These are phyloP conservation scores for Colletotrichum sp. DNA, from an alignment of 2,329 filamentous ascomycete genomes.

Conservation along the genomic window DNA sequence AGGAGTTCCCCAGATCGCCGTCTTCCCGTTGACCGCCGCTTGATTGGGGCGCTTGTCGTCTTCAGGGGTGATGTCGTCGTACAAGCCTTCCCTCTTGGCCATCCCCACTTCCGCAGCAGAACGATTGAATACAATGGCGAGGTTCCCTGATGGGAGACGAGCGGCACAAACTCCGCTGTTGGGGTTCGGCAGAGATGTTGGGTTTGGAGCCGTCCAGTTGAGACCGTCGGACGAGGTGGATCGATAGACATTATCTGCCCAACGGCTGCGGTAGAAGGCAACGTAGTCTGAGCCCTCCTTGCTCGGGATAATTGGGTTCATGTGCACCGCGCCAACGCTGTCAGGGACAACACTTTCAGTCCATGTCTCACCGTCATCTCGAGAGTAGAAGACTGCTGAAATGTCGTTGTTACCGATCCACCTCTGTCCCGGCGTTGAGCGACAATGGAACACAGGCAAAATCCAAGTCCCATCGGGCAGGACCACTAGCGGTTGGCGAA, in stretches of 20 bases:
- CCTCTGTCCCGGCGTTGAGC: conserved; percentile 40
- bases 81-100: conserved; percentile 42
- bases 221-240: conserved; percentile 44
- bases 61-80: conserved; percentile 48
- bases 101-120: conserved; percentile 36
- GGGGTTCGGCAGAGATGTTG: conserved; percentile 45
- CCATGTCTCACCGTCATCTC: conserved; percentile 44
- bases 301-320: conserved; percentile 41
- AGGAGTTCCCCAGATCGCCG: conserved; percentile 49
- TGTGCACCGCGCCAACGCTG: conserved; percentile 45
- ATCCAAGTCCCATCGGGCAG: conserved; percentile 43
- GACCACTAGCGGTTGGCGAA: conserved; percentile 44
- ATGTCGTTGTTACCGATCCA: conserved; percentile 52
- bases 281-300: conserved; percentile 32
- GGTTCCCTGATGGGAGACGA: conserved; percentile 36
- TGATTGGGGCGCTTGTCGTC: conserved; percentile 45
- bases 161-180: conserved; percentile 46
- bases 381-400: conserved; percentile 40
- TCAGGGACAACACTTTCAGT: conserved; percentile 39
- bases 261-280: conserved; percentile 46
- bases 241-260: conserved; percentile 48
- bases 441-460: conserved; percentile 48
- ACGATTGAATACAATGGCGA: conserved; percentile 46
- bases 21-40: conserved; percentile 35
- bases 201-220: conserved; percentile 38